These are phyloP conservation scores for Penicillium salamii DNA, from an alignment of 495 filamentous ascomycete species.

Conservation along the genomic window DNA sequence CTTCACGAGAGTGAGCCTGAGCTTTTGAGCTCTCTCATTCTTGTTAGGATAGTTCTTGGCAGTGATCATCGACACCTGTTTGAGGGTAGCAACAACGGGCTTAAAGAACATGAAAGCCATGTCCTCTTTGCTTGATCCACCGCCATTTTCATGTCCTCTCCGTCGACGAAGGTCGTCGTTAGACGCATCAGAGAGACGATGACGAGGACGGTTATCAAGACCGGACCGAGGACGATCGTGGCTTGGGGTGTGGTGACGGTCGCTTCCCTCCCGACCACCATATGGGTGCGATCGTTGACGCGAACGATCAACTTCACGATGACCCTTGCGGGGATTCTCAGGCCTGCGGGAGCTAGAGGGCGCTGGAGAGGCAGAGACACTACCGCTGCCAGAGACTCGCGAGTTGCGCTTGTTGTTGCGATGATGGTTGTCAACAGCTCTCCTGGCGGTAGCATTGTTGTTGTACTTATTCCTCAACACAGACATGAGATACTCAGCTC, in stretches of 20 bases:
- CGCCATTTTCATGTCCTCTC: slow-evolving; percentile 40
- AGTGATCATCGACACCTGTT: slow-evolving; percentile 56
- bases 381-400: slow-evolving; percentile 37
- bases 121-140: slow-evolving; percentile 42
- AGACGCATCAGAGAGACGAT: slow-evolving; percentile 38
- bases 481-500: slow-evolving; percentile 89
- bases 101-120: slow-evolving; percentile 58
- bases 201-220: slow-evolving; percentile 34
- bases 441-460: slow-evolving; percentile 64
- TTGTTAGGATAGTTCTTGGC: slow-evolving; percentile 61
- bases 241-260: slow-evolving; percentile 43
- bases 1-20: slow-evolving; percentile 43
- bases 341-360: slow-evolving; percentile 33
- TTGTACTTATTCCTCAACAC: slow-evolving; percentile 78
- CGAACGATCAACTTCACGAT: slow-evolving; percentile 51
- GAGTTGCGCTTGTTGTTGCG: slow-evolving; percentile 73
- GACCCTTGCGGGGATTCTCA: slow-evolving; percentile 34
- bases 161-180: slow-evolving; percentile 43
- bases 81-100: slow-evolving; percentile 58
- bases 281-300: slow-evolving; percentile 48
- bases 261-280: slow-evolving; percentile 43
- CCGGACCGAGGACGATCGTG: slow-evolving; percentile 38
- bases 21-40: slow-evolving; percentile 50
- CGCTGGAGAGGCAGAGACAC: slow-evolving; percentile 54
- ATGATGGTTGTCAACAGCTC: slow-evolving; percentile 84